Evolutionary conservation across 2,329 filamentous ascomycete genomes (phyloP), one percentile per base, ranked within the genome.

Genomic region (Talaromyces sp.): DNA sequence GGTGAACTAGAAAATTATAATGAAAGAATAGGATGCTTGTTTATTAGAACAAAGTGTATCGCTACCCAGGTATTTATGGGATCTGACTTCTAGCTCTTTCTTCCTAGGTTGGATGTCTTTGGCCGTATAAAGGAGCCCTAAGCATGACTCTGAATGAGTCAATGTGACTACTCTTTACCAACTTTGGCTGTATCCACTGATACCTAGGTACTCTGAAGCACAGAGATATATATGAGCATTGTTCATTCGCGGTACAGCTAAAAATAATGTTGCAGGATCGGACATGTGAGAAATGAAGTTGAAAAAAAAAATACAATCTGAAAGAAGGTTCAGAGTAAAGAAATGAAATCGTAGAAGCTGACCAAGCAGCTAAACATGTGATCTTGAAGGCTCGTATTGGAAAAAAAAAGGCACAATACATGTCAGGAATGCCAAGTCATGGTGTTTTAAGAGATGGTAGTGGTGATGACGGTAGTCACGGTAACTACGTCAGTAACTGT

Each of bases 61-160:
- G 7, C 4, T 28, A 4, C 3, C 25, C 4, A 28, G 25, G 25
- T 4, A 28, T 28, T n/a, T n/a, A n/a, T n/a, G n/a, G n/a, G n/a
- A n/a, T n/a, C n/a, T n/a, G n/a, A n/a, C n/a, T n/a, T n/a, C n/a
- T n/a, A n/a, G n/a, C n/a, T n/a, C n/a, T n/a, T n/a, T n/a, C n/a
- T n/a, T n/a, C n/a, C n/a, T n/a, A n/a, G n/a, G 25, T 28, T 4
- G 7, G 25, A 28, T 7, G 7, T 28, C 7, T 7, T 28, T 28
- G 3, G 4, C 25, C 3, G 3, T 28, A 28, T 7, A 28, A 28
- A 28, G 25, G 4, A 28, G 15, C 37, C 40, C 19, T 41, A 35
- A 45, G n/a, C 15, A 58, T 58, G 57, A 58, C 51, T 55, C 40
- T 2, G 5, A 13, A 54, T 58, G 57, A 58, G 57, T 55, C 57